Conservation (phyloP, 176 grass and related monocot species). For the Poa annua region DNA sequence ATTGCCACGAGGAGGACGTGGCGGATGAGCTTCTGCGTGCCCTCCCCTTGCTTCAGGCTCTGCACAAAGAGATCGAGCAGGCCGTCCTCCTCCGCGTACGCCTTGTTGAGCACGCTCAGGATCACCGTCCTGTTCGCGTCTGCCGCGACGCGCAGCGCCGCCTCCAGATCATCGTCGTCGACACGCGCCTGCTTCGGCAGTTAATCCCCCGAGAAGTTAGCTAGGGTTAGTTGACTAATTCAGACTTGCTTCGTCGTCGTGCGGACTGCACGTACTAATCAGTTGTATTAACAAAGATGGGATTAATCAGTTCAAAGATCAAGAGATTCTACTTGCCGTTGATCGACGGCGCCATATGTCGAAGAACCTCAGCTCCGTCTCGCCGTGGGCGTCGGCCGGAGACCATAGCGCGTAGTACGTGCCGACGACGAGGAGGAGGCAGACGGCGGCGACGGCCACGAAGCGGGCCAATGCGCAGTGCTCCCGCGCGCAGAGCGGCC, state of each 20-base stretch:
- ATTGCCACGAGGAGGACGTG: constrained; percentile 72
- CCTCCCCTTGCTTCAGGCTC: constrained; percentile 60
- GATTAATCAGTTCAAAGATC: not conserved
- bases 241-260: not conserved
- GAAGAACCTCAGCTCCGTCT: constrained; percentile 38
- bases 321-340: constrained; percentile 16
- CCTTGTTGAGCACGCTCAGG: constrained; percentile 64
- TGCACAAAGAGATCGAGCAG: constrained; percentile 72
- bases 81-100: constrained; percentile 61
- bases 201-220: constrained; percentile 12
- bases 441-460: constrained; percentile 14
- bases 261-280: not conserved
- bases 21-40: constrained; percentile 51
- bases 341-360: constrained; percentile 38
- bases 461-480: constrained; percentile 38
- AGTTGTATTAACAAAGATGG: not conserved
- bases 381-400: constrained; percentile 17
- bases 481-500: constrained; percentile 32
- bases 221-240: not conserved
- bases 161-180: constrained; percentile 49
- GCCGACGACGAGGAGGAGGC: constrained; percentile 34
- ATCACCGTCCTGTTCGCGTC: constrained; percentile 66
- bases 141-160: constrained; percentile 55
- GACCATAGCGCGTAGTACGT: constrained; percentile 44
- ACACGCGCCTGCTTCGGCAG: constrained; percentile 6